Base-by-base conservation (phyloP, 345 rosid genomes). In the Boechera retrofracta region DNA sequence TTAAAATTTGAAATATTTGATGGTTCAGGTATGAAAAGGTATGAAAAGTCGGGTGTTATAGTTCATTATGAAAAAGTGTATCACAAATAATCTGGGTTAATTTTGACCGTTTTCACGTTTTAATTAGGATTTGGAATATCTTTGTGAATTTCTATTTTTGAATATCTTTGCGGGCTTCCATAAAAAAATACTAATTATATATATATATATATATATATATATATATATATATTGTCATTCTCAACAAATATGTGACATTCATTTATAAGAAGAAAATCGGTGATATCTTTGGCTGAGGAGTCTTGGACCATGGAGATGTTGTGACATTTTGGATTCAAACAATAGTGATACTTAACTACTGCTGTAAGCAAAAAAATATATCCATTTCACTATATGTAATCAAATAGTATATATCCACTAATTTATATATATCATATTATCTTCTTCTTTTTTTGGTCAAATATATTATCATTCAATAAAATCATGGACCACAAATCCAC, bases 401-500 rank as follows among this genome's bases (percentile, higher is more conserved):
- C 9, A 15, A 9, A 16, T 4, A 38, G 26, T 28, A 55, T 69
- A 16, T 60, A 24, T 15, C 39, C 31, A 15, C 9, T 48, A 26
- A n/a, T 24, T 21, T 6, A 38, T 6, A 51, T 8, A 7, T 47
- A 10, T 31, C 3, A 64, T 49, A 15, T 6, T 21, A 21, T 21
- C 24, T 21, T 21, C 24, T 21, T 21, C 24, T 21, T 21, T 21
- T 21, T 21, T 21, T 21, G 24, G 24, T 21, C 24, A 21, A 21
- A 21, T 21, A 21, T 21, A 21, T 21, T 28, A 51, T 72, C 16
- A 5, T 51, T 32, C 16, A 51, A 39, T 29, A 41, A 53, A 64
- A 18, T 11, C 4, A 55, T 64, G 77, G 71, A 55, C 77, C 71
- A 65, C 64, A 39, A 32, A 55, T 32, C 64, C 56, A 64, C 71